Evolutionary conservation across 768 basidiomycete genomes (phyloP).

Genomic region (Phaffia australis): DNA sequence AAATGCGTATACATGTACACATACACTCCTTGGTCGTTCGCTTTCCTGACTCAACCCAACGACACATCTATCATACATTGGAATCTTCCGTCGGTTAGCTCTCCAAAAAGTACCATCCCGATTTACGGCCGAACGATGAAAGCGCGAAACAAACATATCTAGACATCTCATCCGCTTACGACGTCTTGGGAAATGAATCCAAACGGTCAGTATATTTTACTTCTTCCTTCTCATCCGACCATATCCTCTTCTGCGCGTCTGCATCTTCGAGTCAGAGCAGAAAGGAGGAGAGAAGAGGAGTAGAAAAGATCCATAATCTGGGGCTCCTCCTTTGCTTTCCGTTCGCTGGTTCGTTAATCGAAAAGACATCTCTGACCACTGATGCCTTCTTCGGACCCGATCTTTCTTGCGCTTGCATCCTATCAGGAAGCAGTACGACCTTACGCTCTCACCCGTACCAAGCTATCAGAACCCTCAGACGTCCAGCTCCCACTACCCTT

Average conservation of each 20-base stretch:
- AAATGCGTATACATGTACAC: no score
- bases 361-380: no score
- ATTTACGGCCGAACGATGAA: constrained; percentile 12
- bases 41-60: neutral
- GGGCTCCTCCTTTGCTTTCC: no score
- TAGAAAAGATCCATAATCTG: no score
- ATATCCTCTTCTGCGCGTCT: neutral
- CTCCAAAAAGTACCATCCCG: constrained; percentile 23
- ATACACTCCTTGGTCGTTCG: neutral
- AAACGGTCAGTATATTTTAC: constrained; percentile 14
- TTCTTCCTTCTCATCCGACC: neutral
- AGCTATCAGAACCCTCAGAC: neutral
- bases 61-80: neutral
- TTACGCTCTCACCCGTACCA: neutral
- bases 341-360: no score
- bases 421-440: constrained; percentile 19
- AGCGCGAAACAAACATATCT: constrained; percentile 20
- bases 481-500: neutral
- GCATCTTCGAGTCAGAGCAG: no score
- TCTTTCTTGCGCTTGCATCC: no score
- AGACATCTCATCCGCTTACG: constrained; percentile 21
- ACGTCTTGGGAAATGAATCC: constrained; percentile 15
- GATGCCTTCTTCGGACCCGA: no score
- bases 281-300: no score
- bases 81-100: constrained; percentile 3